Percentiles rank a stretch among this genome's conserved stretches.
These are phyloP conservation scores for Fusarium guadeloupense DNA, from an alignment of 2,329 filamentous ascomycete species.

Conservation along the genomic window DNA sequence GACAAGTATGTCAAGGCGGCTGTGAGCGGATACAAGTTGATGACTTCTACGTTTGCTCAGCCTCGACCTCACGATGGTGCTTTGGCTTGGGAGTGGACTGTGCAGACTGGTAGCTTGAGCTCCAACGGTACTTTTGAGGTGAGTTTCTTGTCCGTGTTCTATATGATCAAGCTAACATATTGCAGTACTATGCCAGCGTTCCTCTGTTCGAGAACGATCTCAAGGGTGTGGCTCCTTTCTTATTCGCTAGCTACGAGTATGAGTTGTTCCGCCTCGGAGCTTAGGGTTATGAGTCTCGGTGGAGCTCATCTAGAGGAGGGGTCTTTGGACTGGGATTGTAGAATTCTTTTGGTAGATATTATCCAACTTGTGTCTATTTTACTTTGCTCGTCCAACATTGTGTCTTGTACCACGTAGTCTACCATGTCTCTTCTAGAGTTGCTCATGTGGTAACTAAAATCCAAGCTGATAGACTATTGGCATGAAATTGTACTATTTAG, in stretches of 20 bases:
- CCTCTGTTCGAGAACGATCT: constrained; percentile 40
- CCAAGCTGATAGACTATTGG: too few relatives aligned
- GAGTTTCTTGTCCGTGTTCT: background rate
- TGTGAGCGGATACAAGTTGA: constrained; percentile 22
- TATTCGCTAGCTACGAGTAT: constrained; percentile 41
- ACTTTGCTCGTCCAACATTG: too few relatives aligned
- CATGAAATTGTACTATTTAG: too few relatives aligned
- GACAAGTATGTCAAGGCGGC: constrained; percentile 14
- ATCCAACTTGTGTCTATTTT: too few relatives aligned
- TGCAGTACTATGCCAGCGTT: constrained; percentile 39
- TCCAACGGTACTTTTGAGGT: constrained; percentile 29
- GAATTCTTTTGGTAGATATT: too few relatives aligned
- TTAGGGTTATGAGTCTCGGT: background rate
- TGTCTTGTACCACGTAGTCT: too few relatives aligned
- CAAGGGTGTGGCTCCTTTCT: constrained; percentile 39
- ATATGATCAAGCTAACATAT: constrained; percentile 11
- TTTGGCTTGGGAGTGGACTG: constrained; percentile 42
- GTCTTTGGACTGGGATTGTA: too few relatives aligned
- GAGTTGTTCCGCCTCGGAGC: constrained; percentile 11
- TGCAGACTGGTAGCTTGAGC: constrained; percentile 22
- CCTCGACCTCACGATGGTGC: constrained; percentile 55
- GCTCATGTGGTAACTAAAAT: too few relatives aligned
- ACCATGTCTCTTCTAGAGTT: too few relatives aligned
- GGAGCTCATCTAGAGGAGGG: too few relatives aligned
- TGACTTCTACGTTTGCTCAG: constrained; percentile 52